A percentile compares a stretch with the other conserved stretches of the same genome.
phyloP scores from a whole-genome alignment of 176 grass and related monocot genomes.

The Thinopyrum elongatum region DNA sequence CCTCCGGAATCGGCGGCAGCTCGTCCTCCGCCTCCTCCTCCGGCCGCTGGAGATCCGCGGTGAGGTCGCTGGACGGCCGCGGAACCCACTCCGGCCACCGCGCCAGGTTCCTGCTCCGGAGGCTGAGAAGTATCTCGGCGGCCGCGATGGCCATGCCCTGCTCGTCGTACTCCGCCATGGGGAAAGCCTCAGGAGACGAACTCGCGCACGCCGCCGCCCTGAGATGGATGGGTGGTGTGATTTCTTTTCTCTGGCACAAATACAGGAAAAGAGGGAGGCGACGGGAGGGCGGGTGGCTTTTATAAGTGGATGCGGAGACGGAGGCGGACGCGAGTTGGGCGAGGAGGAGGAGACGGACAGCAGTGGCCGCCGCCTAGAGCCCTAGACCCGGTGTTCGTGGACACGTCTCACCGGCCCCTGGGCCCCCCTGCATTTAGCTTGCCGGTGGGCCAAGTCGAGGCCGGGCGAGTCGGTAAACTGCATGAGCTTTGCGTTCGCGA shows the following conservation, averaged over 20 bases:
- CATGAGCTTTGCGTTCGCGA: background rate
- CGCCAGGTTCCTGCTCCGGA: background rate
- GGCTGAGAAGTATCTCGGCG: slow-evolving; percentile 31
- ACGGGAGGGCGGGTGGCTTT: background rate
- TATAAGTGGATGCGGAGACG: background rate
- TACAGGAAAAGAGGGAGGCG: background rate
- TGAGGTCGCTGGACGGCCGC: background rate
- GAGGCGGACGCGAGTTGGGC: background rate
- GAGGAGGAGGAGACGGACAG: background rate
- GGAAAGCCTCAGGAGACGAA: background rate
- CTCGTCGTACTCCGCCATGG: slow-evolving; percentile 5
- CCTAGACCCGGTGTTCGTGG: background rate
- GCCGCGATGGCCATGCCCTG: background rate
- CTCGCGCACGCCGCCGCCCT: background rate
- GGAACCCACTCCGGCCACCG: slow-evolving; percentile 14
- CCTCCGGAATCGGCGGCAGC: background rate
- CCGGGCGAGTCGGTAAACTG: background rate
- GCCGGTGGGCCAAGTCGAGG: background rate
- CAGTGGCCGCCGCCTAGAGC: background rate
- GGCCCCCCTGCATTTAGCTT: accelerated
- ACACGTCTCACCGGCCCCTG: background rate
- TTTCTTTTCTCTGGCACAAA: background rate
- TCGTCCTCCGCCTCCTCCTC: background rate
- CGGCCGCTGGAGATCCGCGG: background rate
- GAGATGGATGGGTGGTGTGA: background rate